phyloP scores from a whole-genome alignment of 2,329 filamentous ascomycete species.

The Phoma sp. region DNA sequence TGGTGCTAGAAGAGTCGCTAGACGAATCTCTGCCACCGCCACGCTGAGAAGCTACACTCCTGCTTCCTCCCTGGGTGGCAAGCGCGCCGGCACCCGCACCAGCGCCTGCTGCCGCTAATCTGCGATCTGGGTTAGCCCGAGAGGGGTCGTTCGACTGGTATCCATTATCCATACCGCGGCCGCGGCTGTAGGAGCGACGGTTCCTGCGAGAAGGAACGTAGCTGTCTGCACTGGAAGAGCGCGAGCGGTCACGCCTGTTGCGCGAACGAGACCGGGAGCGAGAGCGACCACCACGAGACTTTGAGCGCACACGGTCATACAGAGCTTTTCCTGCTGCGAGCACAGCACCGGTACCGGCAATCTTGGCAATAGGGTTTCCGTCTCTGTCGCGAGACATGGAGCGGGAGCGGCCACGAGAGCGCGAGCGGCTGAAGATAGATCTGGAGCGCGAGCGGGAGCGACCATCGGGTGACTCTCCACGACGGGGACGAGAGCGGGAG shows the following conservation, averaged over 20 bases:
- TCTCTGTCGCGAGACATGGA: conserved; percentile 55
- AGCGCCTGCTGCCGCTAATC: conserved; percentile 42
- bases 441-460: conserved; percentile 71
- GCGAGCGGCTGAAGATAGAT: conserved; percentile 45
- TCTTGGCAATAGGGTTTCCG: conserved; percentile 54
- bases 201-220: conserved; percentile 57
- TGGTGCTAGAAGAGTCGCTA: conserved; percentile 58
- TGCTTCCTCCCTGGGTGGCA: conserved; percentile 30
- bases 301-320: conserved; percentile 62
- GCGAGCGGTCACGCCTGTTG: conserved; percentile 52
- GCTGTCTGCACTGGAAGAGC: conserved; percentile 56
- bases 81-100: conserved; percentile 48
- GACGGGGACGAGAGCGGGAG: conserved; percentile 61
- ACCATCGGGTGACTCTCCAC: conserved; percentile 51
- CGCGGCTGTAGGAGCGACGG: conserved; percentile 42
- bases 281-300: conserved; percentile 57
- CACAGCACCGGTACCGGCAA: conserved; percentile 57
- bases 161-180: conserved; percentile 51
- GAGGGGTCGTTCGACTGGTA: conserved; percentile 44
- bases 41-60: conserved; percentile 11
- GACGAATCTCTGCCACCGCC: conserved; percentile 30
- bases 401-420: conserved; percentile 60
- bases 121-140: conserved; percentile 47
- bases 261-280: conserved; percentile 51
- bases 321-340: conserved; percentile 59